Conservation (phyloP, 2,329 filamentous ascomycete species). For the Ceratocystiopsis sp. region DNA sequence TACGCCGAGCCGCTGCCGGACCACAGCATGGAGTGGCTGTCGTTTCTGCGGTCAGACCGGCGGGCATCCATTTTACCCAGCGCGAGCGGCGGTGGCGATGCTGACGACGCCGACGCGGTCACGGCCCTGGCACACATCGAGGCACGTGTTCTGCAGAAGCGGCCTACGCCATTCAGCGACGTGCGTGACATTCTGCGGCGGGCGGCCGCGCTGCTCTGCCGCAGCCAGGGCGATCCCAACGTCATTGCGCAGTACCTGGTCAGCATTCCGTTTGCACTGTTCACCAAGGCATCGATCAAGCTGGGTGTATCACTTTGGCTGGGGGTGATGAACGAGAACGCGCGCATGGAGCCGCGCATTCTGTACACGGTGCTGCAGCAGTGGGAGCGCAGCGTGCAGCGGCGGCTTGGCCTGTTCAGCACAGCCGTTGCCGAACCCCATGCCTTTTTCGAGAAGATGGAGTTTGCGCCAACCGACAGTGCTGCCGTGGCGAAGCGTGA, state of each 20-base stretch:
- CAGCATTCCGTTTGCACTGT: conserved; percentile 78
- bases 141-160: conserved; percentile 49
- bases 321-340: conserved; percentile 92
- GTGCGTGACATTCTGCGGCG: conserved; percentile 67
- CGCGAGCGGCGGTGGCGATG: too few species aligned
- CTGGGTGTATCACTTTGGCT: conserved; percentile 92
- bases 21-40: conserved; percentile 48
- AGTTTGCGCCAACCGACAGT: conserved; percentile 84
- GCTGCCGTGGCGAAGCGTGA: conserved; percentile 56
- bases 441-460: conserved; percentile 79
- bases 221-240: conserved; percentile 49
- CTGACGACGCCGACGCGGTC: conserved; percentile 33
- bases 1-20: conserved; percentile 63
- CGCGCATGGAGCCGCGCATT: conserved; percentile 69
- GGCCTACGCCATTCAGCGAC: conserved; percentile 53
- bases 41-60: conserved; percentile 37
- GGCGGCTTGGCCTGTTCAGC: conserved; percentile 67
- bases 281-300: conserved; percentile 90
- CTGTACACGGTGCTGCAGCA: conserved; percentile 75
- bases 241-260: conserved; percentile 77
- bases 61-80: conserved; percentile 33
- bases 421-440: conserved; percentile 55
- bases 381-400: conserved; percentile 73
- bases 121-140: conserved; percentile 59
- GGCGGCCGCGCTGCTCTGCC: conserved; percentile 74